Conservation (phyloP, 2,329 filamentous ascomycete genomes). For the Cladosporium sp. region DNA sequence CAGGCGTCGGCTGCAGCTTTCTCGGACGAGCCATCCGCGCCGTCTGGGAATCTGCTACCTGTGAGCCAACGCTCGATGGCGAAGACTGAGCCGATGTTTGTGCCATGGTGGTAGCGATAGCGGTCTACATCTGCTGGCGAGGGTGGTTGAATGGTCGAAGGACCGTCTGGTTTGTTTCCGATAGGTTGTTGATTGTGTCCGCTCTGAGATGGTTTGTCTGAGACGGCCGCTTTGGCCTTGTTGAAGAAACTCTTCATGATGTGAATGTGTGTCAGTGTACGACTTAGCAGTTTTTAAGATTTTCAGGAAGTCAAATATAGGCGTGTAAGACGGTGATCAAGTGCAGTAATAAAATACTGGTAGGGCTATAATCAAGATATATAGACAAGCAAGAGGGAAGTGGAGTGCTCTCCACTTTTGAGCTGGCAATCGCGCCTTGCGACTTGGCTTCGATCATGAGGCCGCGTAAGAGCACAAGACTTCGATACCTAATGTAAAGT, state of each 20-base stretch:
- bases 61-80: constrained; percentile 59
- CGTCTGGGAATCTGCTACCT: constrained; percentile 45
- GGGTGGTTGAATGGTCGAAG: constrained; percentile 34
- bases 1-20: constrained; percentile 49
- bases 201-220: constrained; percentile 20
- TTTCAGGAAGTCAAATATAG: neutral
- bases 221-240: constrained; percentile 33
- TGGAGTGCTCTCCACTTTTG: neutral
- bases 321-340: neutral
- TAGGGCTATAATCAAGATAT: constrained; percentile 2
- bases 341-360: neutral
- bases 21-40: constrained; percentile 45
- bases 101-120: constrained; percentile 58
- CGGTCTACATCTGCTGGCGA: constrained; percentile 42
- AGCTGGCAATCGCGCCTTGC: constrained; percentile 2
- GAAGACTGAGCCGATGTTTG: constrained; percentile 57
- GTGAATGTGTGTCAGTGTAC: neutral
- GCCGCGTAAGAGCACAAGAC: neutral
- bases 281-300: neutral
- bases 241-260: constrained; percentile 36
- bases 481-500: neutral
- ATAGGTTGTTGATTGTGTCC: constrained; percentile 19
- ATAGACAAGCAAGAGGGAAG: constrained; percentile 6
- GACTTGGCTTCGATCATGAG: constrained; percentile 1
- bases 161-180: constrained; percentile 20